Base-by-base conservation (phyloP, 1,284 basidiomycete genomes). In the Mycena sp. region DNA sequence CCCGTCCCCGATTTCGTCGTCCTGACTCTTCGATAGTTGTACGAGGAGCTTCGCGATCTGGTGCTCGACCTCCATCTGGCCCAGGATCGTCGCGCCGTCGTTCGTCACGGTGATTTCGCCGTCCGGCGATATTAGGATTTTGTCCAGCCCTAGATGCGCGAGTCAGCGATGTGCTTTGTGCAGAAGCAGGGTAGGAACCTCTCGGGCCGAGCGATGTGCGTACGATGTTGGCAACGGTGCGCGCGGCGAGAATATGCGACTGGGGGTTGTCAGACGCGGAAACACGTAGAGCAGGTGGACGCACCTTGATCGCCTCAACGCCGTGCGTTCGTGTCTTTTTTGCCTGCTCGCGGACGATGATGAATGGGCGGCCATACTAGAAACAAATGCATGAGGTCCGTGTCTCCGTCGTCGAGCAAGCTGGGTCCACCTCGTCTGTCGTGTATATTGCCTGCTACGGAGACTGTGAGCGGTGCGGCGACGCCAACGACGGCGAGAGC, bases 31-130 rank as follows among this genome's bases (percentile, higher is more conserved):
- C 51, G 94, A 96, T 46, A 99, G 85, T 77, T 99, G 95, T 11
- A 99, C 97, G 41, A 99, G 87, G 45, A 99, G 87, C 80, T 98
- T 99, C 63, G 97, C 97, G 74, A 99, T 97, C 80, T 98, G 96
- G 76, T 99, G 96, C 74, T 99, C 97, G 52, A 99, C 95, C 80
- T 99, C 94, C 95, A 97, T 97, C 81, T 96, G 94, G 44, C 92
- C 87, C 51, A 98, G 83, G 69, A 98, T 98, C 21, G 96, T 98
- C 14, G 97, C 97, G 52, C 97, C 97, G 81, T 99, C 97, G 80
- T 99, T 99, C 21, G 97, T 99, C 46, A 99, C 97, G 50, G 96
- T 99, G 72, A 99, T 99, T 73, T 99, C 97, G 52, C 97, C 97
- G 82, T 99, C 97, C 28, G 96, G 92, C 41, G 95, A 96, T 75